These are phyloP conservation scores for Starmerella vaccinii DNA, from an alignment of 805 yeast species.

Conservation along the genomic window DNA sequence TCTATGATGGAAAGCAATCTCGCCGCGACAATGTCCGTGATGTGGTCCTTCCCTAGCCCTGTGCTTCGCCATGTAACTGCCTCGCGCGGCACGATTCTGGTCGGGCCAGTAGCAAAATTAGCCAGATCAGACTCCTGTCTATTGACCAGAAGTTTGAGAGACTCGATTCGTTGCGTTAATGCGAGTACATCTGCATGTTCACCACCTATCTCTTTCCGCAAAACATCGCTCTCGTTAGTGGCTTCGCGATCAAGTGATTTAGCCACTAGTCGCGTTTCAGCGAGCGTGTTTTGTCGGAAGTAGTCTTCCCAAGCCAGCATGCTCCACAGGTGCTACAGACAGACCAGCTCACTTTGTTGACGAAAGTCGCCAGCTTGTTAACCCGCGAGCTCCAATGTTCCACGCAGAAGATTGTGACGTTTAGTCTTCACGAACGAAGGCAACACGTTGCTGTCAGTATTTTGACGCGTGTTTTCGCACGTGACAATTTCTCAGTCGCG, in stretches of 20 bases:
- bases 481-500: not conserved
- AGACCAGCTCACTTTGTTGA: too few relatives aligned
- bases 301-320: conserved; percentile 18
- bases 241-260: conserved; percentile 5
- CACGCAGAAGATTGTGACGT: too few relatives aligned
- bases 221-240: conserved; percentile 1
- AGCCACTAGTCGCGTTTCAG: conserved; percentile 11
- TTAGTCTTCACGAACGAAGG: too few relatives aligned
- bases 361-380: too few relatives aligned
- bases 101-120: not conserved
- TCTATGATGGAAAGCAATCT: conserved; percentile 7
- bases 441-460: too few relatives aligned
- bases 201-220: conserved; percentile 14
- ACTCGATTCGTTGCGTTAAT: conserved; percentile 15
- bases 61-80: not conserved
- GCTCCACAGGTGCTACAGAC: too few relatives aligned
- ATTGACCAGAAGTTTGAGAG: conserved; percentile 7
- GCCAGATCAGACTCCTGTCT: conserved; percentile 11
- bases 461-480: not conserved
- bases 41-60: conserved; percentile 4
- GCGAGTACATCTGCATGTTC: conserved; percentile 14
- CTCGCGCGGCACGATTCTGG: not conserved
- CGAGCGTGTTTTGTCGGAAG: conserved; percentile 12
- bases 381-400: too few relatives aligned
- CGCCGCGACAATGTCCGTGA: not conserved